Evolutionary conservation across 345 rosid species (phyloP).

Genomic region (Ailanthus altissimus): DNA sequence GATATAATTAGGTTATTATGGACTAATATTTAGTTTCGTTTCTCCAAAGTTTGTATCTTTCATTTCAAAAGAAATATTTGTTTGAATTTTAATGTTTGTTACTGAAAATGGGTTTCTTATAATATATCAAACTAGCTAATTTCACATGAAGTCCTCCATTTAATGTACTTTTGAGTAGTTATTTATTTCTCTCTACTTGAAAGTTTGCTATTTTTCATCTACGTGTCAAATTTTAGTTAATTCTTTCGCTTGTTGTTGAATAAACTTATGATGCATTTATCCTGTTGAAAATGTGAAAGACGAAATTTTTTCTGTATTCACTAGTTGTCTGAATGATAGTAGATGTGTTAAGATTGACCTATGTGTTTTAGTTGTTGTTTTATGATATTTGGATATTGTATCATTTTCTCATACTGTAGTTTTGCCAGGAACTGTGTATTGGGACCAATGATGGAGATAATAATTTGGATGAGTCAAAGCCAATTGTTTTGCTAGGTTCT

Average conservation of each 20-base stretch:
- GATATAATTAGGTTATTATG: neutral
- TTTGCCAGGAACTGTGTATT: conserved; percentile 23
- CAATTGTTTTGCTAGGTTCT: conserved; percentile 50
- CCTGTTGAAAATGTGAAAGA: neutral
- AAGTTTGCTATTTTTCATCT: neutral
- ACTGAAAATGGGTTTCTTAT: neutral
- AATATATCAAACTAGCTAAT: neutral
- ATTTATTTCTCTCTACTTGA: neutral
- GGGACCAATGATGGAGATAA: conserved; percentile 12
- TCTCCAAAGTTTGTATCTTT: conserved; percentile 2
- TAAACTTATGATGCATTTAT: neutral
- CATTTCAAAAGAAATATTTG: neutral
- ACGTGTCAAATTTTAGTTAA: neutral
- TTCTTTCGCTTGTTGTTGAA: neutral
- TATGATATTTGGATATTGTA: neutral
- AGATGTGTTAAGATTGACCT: neutral
- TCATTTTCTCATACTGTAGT: conserved; percentile 36
- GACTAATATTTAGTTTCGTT: neutral
- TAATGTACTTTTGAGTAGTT: neutral
- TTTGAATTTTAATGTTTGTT: neutral
- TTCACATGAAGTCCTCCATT: neutral
- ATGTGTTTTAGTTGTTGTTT: neutral
- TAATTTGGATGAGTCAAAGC: conserved; percentile 31
- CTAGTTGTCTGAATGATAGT: neutral
- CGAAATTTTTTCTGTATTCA: neutral